phyloP scores from a whole-genome alignment of 495 filamentous ascomycete genomes.

The Xylaria curta region DNA sequence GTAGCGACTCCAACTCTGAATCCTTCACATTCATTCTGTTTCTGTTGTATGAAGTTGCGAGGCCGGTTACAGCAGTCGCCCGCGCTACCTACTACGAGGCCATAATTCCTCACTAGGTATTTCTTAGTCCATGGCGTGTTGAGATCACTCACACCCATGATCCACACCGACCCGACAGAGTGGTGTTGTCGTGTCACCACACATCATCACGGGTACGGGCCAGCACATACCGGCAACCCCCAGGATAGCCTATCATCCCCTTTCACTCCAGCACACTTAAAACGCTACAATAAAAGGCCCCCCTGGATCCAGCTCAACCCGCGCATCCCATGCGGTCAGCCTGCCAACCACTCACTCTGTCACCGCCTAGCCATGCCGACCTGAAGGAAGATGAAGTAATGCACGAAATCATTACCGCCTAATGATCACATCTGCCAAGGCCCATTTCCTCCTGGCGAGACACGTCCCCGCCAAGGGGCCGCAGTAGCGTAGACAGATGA shows the following conservation, averaged over 20 bases:
- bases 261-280: constrained; percentile 1
- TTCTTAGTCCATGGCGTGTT: constrained; percentile 18
- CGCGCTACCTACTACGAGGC: neutral
- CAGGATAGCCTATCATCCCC: constrained; percentile 9
- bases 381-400: constrained; percentile 20
- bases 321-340: constrained; percentile 25
- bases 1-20: neutral
- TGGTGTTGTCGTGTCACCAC: constrained; percentile 31
- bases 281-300: neutral
- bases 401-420: constrained; percentile 17
- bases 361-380: constrained; percentile 23
- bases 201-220: constrained; percentile 24
- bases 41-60: constrained; percentile 14
- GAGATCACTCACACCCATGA: constrained; percentile 9
- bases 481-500: constrained; percentile 13
- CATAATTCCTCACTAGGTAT: constrained; percentile 8
- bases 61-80: constrained; percentile 3
- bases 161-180: constrained; percentile 27
- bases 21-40: neutral
- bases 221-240: constrained; percentile 21
- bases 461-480: neutral
- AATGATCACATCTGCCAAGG: constrained; percentile 15
- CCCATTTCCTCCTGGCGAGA: neutral
- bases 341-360: constrained; percentile 26
- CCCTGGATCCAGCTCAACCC: neutral